These are phyloP conservation scores for Dysphania ambrosioides DNA, from an alignment of 148 eudicot genomes.

Conservation along the genomic window DNA sequence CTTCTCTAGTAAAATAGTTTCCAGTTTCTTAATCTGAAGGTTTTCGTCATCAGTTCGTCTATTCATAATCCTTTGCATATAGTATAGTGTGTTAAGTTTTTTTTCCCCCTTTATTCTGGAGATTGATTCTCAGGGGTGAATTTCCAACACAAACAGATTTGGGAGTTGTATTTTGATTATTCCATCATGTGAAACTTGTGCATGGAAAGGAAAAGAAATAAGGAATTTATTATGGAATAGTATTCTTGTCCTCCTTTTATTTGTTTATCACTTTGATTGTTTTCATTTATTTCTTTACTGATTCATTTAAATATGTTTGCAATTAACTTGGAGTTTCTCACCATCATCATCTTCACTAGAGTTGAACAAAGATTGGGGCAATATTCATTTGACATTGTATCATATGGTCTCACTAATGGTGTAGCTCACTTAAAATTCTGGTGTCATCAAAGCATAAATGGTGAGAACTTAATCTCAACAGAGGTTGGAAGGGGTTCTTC, in stretches of 20 bases:
- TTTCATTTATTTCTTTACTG: too few relatives aligned
- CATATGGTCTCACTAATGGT: not conserved
- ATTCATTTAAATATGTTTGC: too few relatives aligned
- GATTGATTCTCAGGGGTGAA: not conserved
- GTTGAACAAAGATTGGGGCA: not conserved
- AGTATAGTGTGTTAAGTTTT: not conserved
- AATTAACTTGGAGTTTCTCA: not conserved
- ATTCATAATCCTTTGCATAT: not conserved
- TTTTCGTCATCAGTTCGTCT: not conserved
- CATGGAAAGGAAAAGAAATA: not conserved
- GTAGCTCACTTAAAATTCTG: not conserved
- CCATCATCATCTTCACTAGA: not conserved
- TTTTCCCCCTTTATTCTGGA: not conserved
- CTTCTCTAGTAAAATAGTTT: not conserved
- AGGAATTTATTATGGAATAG: too few relatives aligned
- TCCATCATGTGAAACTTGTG: not conserved
- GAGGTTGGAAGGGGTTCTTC: not conserved
- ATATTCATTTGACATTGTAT: too few relatives aligned
- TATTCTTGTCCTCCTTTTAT: too few relatives aligned
- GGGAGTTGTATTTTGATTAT: not conserved
- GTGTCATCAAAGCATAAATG: not conserved
- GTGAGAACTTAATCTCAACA: not conserved
- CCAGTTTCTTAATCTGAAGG: not conserved
- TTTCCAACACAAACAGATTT: not conserved
- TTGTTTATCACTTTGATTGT: too few relatives aligned